A percentile compares a stretch with the other conserved stretches of the same genome.
These are phyloP conservation scores for Lentinula edodes DNA, from an alignment of 768 basidiomycete genomes.

Conservation along the genomic window DNA sequence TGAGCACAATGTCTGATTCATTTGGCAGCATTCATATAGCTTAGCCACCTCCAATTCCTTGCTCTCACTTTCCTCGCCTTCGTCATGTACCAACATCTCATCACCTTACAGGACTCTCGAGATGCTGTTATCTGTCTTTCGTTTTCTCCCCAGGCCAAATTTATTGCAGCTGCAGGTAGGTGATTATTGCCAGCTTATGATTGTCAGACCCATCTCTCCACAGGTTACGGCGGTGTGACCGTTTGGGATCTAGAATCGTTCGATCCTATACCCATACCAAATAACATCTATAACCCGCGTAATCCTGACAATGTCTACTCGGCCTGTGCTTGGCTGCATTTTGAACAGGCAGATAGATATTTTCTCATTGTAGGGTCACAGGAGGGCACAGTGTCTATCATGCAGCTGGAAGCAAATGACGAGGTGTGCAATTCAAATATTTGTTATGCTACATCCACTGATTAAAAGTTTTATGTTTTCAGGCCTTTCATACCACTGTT, in stretches of 20 bases:
- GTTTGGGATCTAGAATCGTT: neutral
- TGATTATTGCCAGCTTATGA: too few species aligned
- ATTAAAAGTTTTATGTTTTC: neutral
- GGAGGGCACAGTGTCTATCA: neutral
- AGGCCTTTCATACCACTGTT: neutral
- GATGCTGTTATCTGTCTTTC: too few species aligned
- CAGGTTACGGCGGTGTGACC: neutral
- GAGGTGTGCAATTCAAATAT: neutral
- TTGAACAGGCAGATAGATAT: neutral
- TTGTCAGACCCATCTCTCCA: neutral
- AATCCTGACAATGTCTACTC: neutral
- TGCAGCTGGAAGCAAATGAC: neutral
- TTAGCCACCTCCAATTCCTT: too few species aligned
- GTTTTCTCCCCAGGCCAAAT: too few species aligned
- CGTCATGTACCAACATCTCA: too few species aligned
- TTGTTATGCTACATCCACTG: neutral
- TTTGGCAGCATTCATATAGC: too few species aligned
- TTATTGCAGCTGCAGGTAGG: too few species aligned
- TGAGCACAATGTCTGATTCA: too few species aligned
- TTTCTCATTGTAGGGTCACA: neutral
- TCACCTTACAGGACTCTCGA: too few species aligned
- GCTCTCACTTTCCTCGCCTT: too few species aligned
- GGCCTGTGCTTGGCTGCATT: neutral
- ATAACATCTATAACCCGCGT: neutral
- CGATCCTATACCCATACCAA: neutral